Evolutionary conservation across 768 basidiomycete genomes (phyloP).

Genomic region (Rubroboletus pulcherrimus): DNA sequence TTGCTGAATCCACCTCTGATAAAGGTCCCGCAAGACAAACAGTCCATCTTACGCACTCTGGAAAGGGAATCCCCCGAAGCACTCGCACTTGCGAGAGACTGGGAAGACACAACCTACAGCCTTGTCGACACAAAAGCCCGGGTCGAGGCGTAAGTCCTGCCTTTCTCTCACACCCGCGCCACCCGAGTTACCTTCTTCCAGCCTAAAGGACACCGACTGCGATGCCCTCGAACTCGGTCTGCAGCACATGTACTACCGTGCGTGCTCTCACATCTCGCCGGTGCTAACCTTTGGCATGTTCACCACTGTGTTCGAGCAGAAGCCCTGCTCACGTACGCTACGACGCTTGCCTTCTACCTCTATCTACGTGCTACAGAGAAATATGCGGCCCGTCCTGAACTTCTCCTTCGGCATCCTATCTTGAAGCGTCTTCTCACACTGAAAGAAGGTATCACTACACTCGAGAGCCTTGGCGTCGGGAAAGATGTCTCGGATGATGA

Average conservation of each 20-base stretch:
- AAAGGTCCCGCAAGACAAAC: constrained; percentile 52
- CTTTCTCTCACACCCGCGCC: background rate
- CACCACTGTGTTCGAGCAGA: constrained; percentile 45
- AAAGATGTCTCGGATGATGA: constrained; percentile 46
- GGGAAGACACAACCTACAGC: constrained; percentile 64
- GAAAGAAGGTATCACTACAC: constrained; percentile 73
- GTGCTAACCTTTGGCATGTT: background rate
- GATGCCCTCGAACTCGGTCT: constrained; percentile 64
- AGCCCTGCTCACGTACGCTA: constrained; percentile 84
- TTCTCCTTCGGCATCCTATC: constrained; percentile 67
- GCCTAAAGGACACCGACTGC: constrained; percentile 44
- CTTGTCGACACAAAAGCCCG: constrained; percentile 52
- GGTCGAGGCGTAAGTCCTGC: constrained; percentile 48
- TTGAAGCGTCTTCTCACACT: constrained; percentile 73
- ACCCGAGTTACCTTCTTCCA: constrained; percentile 24
- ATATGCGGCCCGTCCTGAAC: constrained; percentile 56
- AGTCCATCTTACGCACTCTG: constrained; percentile 57
- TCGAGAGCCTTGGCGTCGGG: constrained; percentile 83
- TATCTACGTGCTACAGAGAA: constrained; percentile 73
- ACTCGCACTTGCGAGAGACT: constrained; percentile 77
- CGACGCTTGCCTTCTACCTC: constrained; percentile 88
- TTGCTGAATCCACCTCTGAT: background rate
- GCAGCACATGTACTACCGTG: constrained; percentile 86
- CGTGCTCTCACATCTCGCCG: constrained; percentile 30
- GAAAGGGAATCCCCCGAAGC: constrained; percentile 77